Evolutionary conservation across 169 alveolate species (phyloP).

Genomic region (Eimeria maxima): DNA sequence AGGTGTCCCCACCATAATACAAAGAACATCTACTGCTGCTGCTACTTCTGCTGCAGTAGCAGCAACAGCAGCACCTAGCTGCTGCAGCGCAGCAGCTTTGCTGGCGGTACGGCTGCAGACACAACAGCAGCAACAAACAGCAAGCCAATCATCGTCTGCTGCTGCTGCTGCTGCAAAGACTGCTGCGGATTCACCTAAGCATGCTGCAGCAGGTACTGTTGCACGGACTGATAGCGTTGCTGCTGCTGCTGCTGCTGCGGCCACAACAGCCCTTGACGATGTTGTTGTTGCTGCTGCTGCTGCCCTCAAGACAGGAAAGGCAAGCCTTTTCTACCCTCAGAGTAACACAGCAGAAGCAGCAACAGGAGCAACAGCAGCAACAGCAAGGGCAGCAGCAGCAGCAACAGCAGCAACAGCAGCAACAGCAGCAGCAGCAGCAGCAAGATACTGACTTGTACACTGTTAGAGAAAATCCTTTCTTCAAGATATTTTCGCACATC

Average conservation of each 20-base stretch:
- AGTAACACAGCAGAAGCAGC: too few species aligned
- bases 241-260: too few species aligned
- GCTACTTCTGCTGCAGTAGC: too few species aligned
- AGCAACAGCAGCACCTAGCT: conserved; percentile 86
- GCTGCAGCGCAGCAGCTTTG: conserved; percentile 88
- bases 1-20: conserved; percentile 93
- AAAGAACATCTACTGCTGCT: conserved; percentile 86
- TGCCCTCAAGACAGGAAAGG: neutral
- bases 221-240: too few species aligned
- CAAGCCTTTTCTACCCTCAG: neutral
- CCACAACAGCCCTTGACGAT: too few species aligned
- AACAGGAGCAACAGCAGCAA: too few species aligned
- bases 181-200: too few species aligned
- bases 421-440: neutral
- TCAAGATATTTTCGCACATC: conserved; percentile 90
- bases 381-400: neutral
- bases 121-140: neutral
- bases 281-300: too few species aligned
- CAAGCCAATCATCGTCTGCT: too few species aligned
- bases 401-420: conserved; percentile 23
- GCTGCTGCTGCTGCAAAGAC: too few species aligned
- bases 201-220: too few species aligned
- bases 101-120: conserved; percentile 87
- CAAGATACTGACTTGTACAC: conserved; percentile 84
- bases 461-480: conserved; percentile 86